Percentiles rank a stretch among this genome's conserved stretches.
Conservation (phyloP, 805 yeast species). For the Candida succiphila region DNA sequence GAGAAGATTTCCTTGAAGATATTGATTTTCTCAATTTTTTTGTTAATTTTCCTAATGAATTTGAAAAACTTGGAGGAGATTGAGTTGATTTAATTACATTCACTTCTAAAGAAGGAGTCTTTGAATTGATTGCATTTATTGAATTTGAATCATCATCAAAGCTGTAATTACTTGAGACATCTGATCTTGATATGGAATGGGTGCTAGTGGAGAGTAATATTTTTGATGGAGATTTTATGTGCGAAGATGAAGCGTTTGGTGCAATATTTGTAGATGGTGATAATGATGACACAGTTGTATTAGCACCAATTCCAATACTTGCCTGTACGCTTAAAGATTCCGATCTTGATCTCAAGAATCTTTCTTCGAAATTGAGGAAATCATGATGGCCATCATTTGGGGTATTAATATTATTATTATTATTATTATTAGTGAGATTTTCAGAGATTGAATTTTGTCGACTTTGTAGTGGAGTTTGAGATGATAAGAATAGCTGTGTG, state of each 20-base stretch:
- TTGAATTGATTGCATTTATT: too few species aligned
- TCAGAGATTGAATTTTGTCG: too few species aligned
- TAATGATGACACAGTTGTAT: too few species aligned
- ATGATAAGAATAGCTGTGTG: too few species aligned
- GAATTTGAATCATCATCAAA: neutral
- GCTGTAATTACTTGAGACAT: neutral
- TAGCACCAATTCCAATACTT: too few species aligned
- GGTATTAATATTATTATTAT: neutral
- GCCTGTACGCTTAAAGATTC: neutral
- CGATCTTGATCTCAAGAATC: constrained; percentile 1
- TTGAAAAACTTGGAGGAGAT: neutral
- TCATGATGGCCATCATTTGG: neutral
- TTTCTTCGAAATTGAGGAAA: constrained; percentile 1
- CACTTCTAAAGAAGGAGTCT: too few species aligned
- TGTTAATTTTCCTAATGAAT: neutral
- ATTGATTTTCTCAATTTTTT: neutral
- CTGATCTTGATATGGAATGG: neutral
- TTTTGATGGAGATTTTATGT: neutral
- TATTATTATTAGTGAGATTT: too few species aligned
- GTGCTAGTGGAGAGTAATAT: neutral
- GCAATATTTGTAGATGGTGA: neutral
- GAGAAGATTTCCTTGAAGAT: neutral
- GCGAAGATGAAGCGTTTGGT: neutral
- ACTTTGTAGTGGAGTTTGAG: too few species aligned
- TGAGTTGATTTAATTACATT: too few species aligned